Conservation (phyloP, 2,329 filamentous ascomycete species). For the Stagonosporopsis rhizophila region DNA sequence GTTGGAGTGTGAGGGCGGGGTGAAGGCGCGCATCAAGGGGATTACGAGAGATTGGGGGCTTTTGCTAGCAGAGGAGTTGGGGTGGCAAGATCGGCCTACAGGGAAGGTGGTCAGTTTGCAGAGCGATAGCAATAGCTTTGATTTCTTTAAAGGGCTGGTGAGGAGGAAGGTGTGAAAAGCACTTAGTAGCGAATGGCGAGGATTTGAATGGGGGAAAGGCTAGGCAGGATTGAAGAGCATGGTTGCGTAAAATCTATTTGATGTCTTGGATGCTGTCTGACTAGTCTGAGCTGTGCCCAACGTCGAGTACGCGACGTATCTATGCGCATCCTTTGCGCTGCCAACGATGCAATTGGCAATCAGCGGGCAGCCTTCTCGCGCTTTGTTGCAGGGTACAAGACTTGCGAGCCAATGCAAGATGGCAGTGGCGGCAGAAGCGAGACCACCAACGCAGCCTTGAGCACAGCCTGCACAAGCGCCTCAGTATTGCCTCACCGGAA, state of each 20-base stretch:
- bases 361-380: too few relatives aligned
- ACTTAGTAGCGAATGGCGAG: neutral
- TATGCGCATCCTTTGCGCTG: too few relatives aligned
- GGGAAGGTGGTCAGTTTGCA: constrained; percentile 84
- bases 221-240: neutral
- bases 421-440: too few relatives aligned
- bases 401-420: too few relatives aligned
- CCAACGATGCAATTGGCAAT: too few relatives aligned
- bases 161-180: constrained; percentile 73
- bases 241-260: neutral
- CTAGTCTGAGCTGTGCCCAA: too few relatives aligned
- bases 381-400: too few relatives aligned
- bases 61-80: constrained; percentile 82
- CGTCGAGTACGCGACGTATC: too few relatives aligned
- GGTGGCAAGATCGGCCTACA: constrained; percentile 73
- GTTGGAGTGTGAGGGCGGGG: constrained; percentile 80
- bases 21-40: constrained; percentile 77
- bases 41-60: constrained; percentile 94
- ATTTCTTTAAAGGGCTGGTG: constrained; percentile 90
- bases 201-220: neutral
- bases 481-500: too few relatives aligned
- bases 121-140: constrained; percentile 98
- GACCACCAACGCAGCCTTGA: too few relatives aligned
- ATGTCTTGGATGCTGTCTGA: too few relatives aligned
- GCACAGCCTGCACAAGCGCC: too few relatives aligned